Conservation (phyloP, 2,329 filamentous ascomycete genomes). For the Knufia fluminis region DNA sequence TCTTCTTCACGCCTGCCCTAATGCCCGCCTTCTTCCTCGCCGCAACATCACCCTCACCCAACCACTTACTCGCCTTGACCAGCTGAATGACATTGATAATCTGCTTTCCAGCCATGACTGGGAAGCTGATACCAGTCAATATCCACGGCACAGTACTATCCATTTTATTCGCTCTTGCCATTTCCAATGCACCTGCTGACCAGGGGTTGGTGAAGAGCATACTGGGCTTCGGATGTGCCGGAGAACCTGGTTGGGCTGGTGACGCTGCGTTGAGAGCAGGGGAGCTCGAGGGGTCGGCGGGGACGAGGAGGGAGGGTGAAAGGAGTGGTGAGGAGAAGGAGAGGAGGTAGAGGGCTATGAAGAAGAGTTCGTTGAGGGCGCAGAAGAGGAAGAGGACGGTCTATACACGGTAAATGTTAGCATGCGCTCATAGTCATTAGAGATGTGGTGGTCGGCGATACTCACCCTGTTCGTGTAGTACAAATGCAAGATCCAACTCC, state of each 20-base stretch:
- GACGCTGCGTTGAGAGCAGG: too few relatives aligned
- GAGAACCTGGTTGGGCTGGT: too few relatives aligned
- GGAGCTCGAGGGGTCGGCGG: conserved; percentile 1
- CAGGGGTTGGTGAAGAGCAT: conserved; percentile 82
- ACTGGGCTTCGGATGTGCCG: conserved; percentile 43
- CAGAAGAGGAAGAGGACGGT: conserved; percentile 86
- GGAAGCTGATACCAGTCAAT: conserved; percentile 68
- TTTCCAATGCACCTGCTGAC: conserved; percentile 83
- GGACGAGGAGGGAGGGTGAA: conserved; percentile 65
- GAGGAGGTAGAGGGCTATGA: conserved; percentile 94
- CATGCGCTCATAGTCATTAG: too few relatives aligned
- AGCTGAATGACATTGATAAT: conserved; percentile 90
- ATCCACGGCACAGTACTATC: conserved; percentile 69
- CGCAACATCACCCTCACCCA: conserved; percentile 80
- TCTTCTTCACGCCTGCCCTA: conserved; percentile 11
- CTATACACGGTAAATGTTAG: conserved; percentile 37
- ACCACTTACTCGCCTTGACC: conserved; percentile 81
- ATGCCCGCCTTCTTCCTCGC: conserved; percentile 46
- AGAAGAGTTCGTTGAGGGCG: conserved; percentile 87
- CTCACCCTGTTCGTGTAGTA: conserved; percentile 96
- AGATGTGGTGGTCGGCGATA: too few relatives aligned
- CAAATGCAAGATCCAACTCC: conserved; percentile 81
- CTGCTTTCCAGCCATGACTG: conserved; percentile 87
- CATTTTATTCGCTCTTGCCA: conserved; percentile 90
- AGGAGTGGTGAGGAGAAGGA: conserved; percentile 89